Percentiles rank a stretch among this genome's conserved stretches.
These are phyloP conservation scores for Gremmenia infestans DNA, from an alignment of 2,329 filamentous ascomycete species.

Conservation along the genomic window DNA sequence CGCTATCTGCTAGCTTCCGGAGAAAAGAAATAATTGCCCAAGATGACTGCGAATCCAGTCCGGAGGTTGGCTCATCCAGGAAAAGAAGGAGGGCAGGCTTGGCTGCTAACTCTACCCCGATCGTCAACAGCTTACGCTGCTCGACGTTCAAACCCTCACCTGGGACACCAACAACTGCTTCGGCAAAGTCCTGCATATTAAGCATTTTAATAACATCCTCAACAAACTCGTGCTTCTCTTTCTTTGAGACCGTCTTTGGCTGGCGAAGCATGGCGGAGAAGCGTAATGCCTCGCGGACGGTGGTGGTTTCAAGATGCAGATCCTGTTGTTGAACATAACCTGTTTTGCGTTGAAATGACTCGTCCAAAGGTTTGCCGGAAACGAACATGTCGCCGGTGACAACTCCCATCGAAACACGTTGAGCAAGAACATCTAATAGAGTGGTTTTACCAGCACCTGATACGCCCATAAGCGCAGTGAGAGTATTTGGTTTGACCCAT, in stretches of 20 bases:
- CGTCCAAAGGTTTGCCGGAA: conserved; percentile 29
- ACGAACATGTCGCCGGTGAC: conserved; percentile 74
- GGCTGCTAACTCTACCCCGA: conserved; percentile 92
- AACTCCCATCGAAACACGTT: conserved; percentile 83
- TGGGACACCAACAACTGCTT: conserved; percentile 86
- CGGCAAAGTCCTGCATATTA: conserved; percentile 86
- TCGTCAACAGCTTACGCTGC: conserved; percentile 74
- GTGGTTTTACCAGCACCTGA: conserved; percentile 86
- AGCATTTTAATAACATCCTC: conserved; percentile 88
- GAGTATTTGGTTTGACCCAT: conserved; percentile 68
- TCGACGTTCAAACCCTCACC: conserved; percentile 78
- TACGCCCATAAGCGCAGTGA: conserved; percentile 66
- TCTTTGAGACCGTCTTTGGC: conserved; percentile 62
- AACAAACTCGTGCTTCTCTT: conserved; percentile 83
- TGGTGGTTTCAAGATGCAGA: conserved; percentile 78
- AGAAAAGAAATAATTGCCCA: conserved; percentile 88
- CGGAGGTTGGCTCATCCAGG: conserved; percentile 91
- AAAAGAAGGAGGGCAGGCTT: conserved; percentile 88
- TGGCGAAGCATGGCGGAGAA: conserved; percentile 87
- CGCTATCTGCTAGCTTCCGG: conserved; percentile 82
- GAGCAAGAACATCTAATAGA: conserved; percentile 72
- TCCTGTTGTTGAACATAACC: conserved; percentile 94
- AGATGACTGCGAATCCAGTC: conserved; percentile 88
- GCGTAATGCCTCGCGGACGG: conserved; percentile 76
- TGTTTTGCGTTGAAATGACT: conserved; percentile 85